Evolutionary conservation across 2,329 filamentous ascomycete genomes (phyloP), one percentile per base, ranked within the genome.

Genomic region (Pleoardoris graminearum): DNA sequence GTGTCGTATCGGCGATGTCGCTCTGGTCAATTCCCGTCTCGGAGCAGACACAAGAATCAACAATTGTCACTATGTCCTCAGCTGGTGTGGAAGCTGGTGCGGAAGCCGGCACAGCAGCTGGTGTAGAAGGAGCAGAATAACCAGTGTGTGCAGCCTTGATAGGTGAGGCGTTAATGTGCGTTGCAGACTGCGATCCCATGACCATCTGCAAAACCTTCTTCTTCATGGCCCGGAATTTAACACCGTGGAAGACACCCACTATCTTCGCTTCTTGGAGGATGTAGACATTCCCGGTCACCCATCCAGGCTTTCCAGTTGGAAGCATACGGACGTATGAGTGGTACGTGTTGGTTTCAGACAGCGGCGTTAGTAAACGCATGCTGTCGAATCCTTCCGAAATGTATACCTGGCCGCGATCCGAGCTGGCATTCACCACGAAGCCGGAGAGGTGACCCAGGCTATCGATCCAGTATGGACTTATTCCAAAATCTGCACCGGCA

Each of bases 1-100:
- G 85, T 25, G 85, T 82, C 32, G 76, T 69, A 51, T 81, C 78
- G 3, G 76, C 78, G 56, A 81, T 77, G 59, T 80, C 79, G 12
- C 74, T 72, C 10, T 87, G 76, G 21, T 86, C 82, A n/a, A 89
- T 83, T 51, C 85, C 85, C 80, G 89, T 88, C 71, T 80, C 78
- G 47, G 78, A 75, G 11, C 77, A 77, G 30, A 81, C 72, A 52
- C 80, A 75, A 43, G 55, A 55, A 43, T 67, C 67, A 47, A 65
- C 53, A 42, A 70, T 66, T 52, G 73, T 72, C 38, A 69, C 57
- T 57, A 21, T 29, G 21, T 66, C 59, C 60, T 70, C 70, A 42
- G 62, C 53, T 7, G 65, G 57, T 7, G 69, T 61, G 3, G 67
- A 59, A 21, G 76, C n/a, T n/a, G n/a, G n/a, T n/a, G n/a, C n/a